These are phyloP conservation scores for Phytopythium litorale DNA, from an alignment of 352 stramenopile genomes.

Conservation along the genomic window DNA sequence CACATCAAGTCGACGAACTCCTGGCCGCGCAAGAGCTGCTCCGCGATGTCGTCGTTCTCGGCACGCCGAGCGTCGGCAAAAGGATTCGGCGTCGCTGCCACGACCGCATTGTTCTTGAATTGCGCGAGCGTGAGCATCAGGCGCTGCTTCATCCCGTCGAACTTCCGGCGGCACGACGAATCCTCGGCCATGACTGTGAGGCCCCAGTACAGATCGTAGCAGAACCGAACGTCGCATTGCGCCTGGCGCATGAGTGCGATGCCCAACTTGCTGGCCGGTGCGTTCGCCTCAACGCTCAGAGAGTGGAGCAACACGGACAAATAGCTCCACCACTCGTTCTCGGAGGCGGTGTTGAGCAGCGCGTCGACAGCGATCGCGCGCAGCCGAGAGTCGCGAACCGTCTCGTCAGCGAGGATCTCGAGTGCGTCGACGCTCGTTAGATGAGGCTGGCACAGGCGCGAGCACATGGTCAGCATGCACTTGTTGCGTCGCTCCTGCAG, in stretches of 20 bases:
- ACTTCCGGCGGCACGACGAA: constrained; percentile 65
- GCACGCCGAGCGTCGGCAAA: constrained; percentile 10
- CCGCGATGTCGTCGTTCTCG: constrained; percentile 54
- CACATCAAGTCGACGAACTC: constrained; percentile 81
- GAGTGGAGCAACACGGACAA: constrained; percentile 70
- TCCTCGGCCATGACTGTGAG: constrained; percentile 82
- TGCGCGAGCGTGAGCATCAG: constrained; percentile 67
- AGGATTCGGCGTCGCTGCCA: background rate
- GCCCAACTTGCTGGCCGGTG: constrained; percentile 54
- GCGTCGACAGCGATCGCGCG: constrained; percentile 62
- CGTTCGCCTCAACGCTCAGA: constrained; percentile 66
- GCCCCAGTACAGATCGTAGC: constrained; percentile 84
- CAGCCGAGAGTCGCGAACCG: constrained; percentile 50
- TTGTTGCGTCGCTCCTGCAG: constrained; percentile 66
- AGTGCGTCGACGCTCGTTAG: constrained; percentile 75
- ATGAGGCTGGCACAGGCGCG: constrained; percentile 68
- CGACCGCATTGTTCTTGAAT: constrained; percentile 51
- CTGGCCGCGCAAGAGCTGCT: constrained; percentile 81
- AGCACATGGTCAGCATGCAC: constrained; percentile 88
- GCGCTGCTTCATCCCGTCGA: constrained; percentile 78
- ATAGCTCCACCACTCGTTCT: constrained; percentile 81
- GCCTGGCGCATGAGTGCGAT: constrained; percentile 69
- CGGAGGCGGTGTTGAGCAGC: constrained; percentile 56
- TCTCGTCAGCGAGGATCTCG: constrained; percentile 70
- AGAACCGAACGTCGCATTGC: constrained; percentile 76